These are phyloP conservation scores for Suillus variegatus DNA, from an alignment of 768 basidiomycete species.

Conservation along the genomic window DNA sequence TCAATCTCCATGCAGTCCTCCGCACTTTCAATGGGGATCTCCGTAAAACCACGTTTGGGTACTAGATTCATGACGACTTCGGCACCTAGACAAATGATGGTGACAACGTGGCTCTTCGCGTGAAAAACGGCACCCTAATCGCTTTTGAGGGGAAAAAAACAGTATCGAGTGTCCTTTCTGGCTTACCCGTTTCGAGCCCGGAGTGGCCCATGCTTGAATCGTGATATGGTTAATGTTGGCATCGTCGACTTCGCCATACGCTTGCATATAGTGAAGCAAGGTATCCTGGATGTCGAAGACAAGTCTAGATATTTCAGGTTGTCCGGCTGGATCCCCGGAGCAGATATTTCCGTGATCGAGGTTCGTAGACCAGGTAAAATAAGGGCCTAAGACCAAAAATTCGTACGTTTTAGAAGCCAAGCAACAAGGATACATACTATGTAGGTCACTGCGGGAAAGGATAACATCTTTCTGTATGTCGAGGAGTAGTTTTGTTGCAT, in stretches of 20 bases:
- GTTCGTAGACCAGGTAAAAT: constrained; percentile 25
- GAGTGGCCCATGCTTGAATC: constrained; percentile 43
- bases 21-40: not conserved
- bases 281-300: constrained; percentile 29
- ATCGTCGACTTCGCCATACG: constrained; percentile 37
- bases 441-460: constrained; percentile 20
- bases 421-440: constrained; percentile 20
- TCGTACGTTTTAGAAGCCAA: not conserved
- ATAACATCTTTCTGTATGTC: constrained; percentile 39
- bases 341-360: constrained; percentile 8
- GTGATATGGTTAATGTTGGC: constrained; percentile 36
- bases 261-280: constrained; percentile 31
- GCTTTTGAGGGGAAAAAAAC: constrained; percentile 2
- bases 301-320: constrained; percentile 21
- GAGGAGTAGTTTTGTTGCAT: constrained; percentile 38
- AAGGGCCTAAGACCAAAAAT: constrained; percentile 22
- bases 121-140: constrained; percentile 25
- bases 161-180: not conserved
- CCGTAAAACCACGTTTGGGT: constrained; percentile 28
- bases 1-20: constrained; percentile 15
- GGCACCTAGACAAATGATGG: constrained; percentile 28
- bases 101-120: constrained; percentile 22
- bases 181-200: constrained; percentile 39
- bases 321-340: constrained; percentile 5
- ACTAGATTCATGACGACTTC: constrained; percentile 23